These are phyloP conservation scores for Recurvomyces mirabilis DNA, from an alignment of 495 filamentous ascomycete genomes.

Conservation along the genomic window DNA sequence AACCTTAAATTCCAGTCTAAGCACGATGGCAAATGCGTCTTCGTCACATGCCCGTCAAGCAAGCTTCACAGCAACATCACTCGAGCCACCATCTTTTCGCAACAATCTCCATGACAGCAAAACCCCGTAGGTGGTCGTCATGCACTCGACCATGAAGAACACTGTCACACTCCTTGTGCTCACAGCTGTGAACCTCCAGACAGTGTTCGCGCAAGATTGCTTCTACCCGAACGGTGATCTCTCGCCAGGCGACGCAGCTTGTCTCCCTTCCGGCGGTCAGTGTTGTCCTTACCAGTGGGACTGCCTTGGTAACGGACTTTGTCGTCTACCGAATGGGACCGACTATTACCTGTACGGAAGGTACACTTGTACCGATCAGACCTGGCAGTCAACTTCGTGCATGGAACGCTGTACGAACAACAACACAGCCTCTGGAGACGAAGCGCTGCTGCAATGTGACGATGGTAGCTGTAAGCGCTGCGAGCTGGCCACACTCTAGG, in stretches of 20 bases:
- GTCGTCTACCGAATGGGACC: conserved; percentile 7
- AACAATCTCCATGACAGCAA: too few relatives aligned
- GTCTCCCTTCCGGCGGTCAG: conserved; percentile 1
- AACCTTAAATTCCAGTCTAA: too few relatives aligned
- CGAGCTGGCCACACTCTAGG: neutral
- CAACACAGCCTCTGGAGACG: conserved; percentile 11
- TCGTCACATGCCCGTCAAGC: too few relatives aligned
- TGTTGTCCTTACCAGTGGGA: conserved; percentile 19
- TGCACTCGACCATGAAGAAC: too few relatives aligned
- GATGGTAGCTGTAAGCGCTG: conserved; percentile 7
- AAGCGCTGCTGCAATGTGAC: conserved; percentile 16
- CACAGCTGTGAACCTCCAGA: too few relatives aligned
- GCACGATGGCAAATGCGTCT: too few relatives aligned
- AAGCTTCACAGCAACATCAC: too few relatives aligned
- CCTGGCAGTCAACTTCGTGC: conserved; percentile 12
- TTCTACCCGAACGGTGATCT: conserved; percentile 19
- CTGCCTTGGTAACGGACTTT: conserved; percentile 16
- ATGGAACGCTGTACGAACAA: conserved; percentile 11
- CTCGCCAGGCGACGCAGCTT: conserved; percentile 3
- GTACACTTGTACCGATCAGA: conserved; percentile 18
- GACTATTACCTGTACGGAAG: conserved; percentile 14
- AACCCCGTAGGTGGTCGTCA: too few relatives aligned
- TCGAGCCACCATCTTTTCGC: too few relatives aligned
- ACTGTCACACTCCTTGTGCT: too few relatives aligned
- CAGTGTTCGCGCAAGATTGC: conserved; percentile 18